Conservation (phyloP, 306 rosid species). For the Quercus robur region DNA sequence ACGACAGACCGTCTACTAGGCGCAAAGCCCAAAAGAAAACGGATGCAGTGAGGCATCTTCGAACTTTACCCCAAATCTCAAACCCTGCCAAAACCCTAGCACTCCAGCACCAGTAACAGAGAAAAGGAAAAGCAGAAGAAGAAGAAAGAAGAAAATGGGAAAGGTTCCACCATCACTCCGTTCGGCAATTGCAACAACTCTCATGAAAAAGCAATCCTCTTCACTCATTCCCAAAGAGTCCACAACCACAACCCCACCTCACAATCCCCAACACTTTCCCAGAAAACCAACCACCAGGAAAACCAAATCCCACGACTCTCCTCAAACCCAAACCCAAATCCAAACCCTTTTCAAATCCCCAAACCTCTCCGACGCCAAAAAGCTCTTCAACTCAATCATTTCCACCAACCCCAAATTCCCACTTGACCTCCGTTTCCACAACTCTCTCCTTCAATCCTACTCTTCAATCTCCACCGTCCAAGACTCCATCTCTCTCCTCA, state of each 20-base stretch:
- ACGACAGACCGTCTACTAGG: too few species aligned
- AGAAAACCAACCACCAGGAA: constrained; percentile 16
- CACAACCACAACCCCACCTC: constrained; percentile 21
- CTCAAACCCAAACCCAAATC: constrained; percentile 5
- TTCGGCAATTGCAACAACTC: constrained; percentile 41
- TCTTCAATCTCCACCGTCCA: constrained; percentile 52
- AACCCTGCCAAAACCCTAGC: constrained; percentile 9
- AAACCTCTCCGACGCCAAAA: constrained; percentile 61
- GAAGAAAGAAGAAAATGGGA: constrained; percentile 46
- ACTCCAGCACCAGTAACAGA: background rate
- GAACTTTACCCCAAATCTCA: background rate
- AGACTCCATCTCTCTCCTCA: constrained; percentile 69
- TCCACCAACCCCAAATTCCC: constrained; percentile 23
- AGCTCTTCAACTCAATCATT: constrained; percentile 44
- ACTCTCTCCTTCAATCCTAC: constrained; percentile 67
- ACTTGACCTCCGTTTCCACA: constrained; percentile 45
- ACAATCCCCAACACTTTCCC: constrained; percentile 25
- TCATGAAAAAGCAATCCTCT: constrained; percentile 32
- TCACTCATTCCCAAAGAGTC: constrained; percentile 21
- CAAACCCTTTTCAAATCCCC: constrained; percentile 53
- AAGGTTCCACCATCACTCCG: constrained; percentile 65
- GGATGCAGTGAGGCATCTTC: too few species aligned
- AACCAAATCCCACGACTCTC: constrained; percentile 18
- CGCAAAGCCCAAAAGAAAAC: too few species aligned
- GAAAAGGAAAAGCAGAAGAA: background rate